Base-by-base conservation (phyloP, 73 alveolate genomes). In the Urostyla sp. region DNA sequence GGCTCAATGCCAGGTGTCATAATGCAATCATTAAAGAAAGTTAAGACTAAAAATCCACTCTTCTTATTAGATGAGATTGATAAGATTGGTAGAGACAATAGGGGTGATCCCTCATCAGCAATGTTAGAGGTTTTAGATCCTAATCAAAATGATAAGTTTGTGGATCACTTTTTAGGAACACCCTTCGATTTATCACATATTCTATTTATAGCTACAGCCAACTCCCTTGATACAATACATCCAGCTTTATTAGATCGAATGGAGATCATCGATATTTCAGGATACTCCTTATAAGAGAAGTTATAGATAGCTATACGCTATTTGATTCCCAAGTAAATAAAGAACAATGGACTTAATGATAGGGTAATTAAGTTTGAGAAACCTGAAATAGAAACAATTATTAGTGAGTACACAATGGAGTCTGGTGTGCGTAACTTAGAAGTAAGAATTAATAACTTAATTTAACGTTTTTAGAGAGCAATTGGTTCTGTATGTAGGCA, bases 11-110 rank as follows among this genome's bases (percentile, higher is more conserved):
- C 98, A 24, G 99, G 98, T 0, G 94, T 90, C 38, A 77, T 96
- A 16, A 93, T 96, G 36, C 84, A 96, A 51, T 95, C 98, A 38
- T 63, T 94, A 53, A 91, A 79, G 49, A 90, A 90, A 51, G 69
- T 87, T 72, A 59, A 92, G 84, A 88, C 93, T 59, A 91, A 87
- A 43, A 96, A 96, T 63, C 99, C 99, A 0, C 98, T 96, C 32
- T 95, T 96, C 63, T 55, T 96, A 61, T 78, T 96, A 53, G 99
- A 96, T 81, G 99, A 96, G 67, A 96, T 96, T 43, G 99, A 96
- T 75, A 96, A 96, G 73, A 57, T 96, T 10, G 88, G 94, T 16
- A 85, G 95, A n/a, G 96, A 89, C 63, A 63, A 77, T 35, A 88
- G 96, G 57, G 99, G 98, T 0, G 98, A 94, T 57, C 98, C 99